Base-by-base conservation (phyloP, 208 protist genomes). In the Acanthamoeba culbertsoni region DNA sequence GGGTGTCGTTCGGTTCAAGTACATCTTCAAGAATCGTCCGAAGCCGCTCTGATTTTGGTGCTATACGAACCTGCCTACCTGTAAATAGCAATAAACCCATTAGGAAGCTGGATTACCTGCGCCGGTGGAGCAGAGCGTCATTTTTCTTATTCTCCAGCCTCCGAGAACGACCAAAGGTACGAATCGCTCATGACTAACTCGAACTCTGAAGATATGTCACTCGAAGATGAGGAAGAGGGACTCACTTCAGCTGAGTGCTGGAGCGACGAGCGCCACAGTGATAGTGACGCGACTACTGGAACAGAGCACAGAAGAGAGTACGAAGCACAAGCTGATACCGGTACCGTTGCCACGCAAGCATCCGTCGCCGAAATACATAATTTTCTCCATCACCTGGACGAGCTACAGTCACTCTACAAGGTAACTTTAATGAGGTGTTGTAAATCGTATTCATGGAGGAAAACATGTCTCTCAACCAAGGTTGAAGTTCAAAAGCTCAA, bases 1-100 rank as follows among this genome's bases (percentile, higher is more conserved):
- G 31, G 79, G 79, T 0, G 79, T 89, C 14, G 45, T 89, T 35
- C n/a, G 35, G 16, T 59, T 63, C 40, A 89, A 89, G 55, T 89
- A 89, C 55, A 59, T 89, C 46, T 89, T 89, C 79, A 89, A 65
- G 35, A 89, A 89, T 89, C 79, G 79, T 2, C 79, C 79, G 8
- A 59, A 65, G 46, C 79, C 79, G 16, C 46, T 89, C 35, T 89
- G 33, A 40, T 16, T 1, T 31, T 28, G n/a, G 45, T 53, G 2
- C 23, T 57, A 20, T 65, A 48, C 45, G 63, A 42, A 20, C 48
- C 37, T 45, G n/a, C 79, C 26, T 4, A 4, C 31, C 28, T 59
- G 55, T 89, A 89, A 28, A 59, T 89, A 68, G 35, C 20, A 68
- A 37, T n/a, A 88, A 88, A 68, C 59, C 16, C 28, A 7, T 7